Percentiles rank a stretch among this genome's conserved stretches.
phyloP scores from a whole-genome alignment of 192 early-diverging fungal genomes.

The Spizellomyces sp. region DNA sequence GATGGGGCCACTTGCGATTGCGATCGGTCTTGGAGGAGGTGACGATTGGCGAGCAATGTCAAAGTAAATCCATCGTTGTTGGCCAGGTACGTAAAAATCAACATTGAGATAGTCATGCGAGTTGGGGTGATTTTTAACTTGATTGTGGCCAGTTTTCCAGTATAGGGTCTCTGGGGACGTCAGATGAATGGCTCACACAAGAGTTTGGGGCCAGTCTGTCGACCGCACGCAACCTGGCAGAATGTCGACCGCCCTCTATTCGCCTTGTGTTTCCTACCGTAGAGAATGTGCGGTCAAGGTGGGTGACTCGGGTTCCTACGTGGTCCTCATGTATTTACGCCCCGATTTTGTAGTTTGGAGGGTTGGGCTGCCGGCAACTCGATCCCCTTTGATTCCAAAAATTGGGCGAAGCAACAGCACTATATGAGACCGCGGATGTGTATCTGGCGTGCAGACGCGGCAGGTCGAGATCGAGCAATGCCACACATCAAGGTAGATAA shows the following conservation, averaged over 20 bases:
- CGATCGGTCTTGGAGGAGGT: conserved; percentile 44
- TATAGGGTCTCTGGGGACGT: conserved; percentile 59
- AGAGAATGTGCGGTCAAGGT: conserved; percentile 57
- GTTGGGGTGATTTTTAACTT: not conserved
- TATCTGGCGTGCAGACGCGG: conserved; percentile 50
- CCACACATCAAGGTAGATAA: conserved; percentile 67
- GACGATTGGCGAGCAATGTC: conserved; percentile 25
- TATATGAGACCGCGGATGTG: conserved; percentile 56
- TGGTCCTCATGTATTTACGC: not conserved
- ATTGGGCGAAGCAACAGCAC: conserved; percentile 53
- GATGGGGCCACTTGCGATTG: conserved; percentile 59
- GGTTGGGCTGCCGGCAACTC: conserved; percentile 54
- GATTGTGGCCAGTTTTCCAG: conserved; percentile 55
- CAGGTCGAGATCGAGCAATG: conserved; percentile 60
- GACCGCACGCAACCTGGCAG: conserved; percentile 20
- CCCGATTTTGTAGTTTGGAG: conserved; percentile 38
- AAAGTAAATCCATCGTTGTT: conserved; percentile 39
- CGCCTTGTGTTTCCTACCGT: conserved; percentile 64
- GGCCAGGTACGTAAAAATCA: conserved; percentile 42
- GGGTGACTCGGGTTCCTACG: not conserved
- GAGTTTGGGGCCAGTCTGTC: conserved; percentile 54
- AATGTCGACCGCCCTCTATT: conserved; percentile 10
- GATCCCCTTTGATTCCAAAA: conserved; percentile 48
- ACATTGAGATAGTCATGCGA: conserved; percentile 2
- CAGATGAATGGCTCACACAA: conserved; percentile 54